Evolutionary conservation across 345 rosid species (phyloP).

Genomic region (Cardiospermum halicacabum): DNA sequence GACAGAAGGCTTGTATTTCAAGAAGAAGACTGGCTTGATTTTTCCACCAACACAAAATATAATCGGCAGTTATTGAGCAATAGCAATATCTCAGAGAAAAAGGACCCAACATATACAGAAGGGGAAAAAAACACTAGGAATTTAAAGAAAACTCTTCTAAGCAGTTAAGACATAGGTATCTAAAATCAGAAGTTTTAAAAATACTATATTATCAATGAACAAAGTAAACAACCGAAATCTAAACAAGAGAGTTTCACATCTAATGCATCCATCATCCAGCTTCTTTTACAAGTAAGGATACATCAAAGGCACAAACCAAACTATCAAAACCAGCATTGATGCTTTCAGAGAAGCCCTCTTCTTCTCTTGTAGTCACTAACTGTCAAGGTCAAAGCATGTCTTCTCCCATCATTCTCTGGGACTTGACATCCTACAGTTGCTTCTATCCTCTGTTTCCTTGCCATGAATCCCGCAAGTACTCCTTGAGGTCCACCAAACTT

Average conservation of each 20-base stretch:
- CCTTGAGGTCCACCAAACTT: constrained; percentile 83
- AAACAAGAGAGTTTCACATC: background rate
- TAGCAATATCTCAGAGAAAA: background rate
- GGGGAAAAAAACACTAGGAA: too few species aligned
- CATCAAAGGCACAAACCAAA: background rate
- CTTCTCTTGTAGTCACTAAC: constrained; percentile 98
- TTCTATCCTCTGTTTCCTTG: constrained; percentile 84
- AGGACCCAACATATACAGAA: too few species aligned
- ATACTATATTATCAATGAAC: background rate
- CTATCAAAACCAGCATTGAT: background rate
- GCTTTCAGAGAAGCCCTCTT: constrained; percentile 84
- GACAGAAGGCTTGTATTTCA: too few species aligned
- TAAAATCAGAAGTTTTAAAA: background rate
- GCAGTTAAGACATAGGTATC: background rate
- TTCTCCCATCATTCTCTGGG: constrained; percentile 78
- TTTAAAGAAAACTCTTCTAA: background rate
- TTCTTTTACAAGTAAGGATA: background rate
- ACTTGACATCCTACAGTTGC: constrained; percentile 79
- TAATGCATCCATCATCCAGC: background rate
- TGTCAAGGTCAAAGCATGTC: constrained; percentile 83
- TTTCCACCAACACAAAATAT: background rate
- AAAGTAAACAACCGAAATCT: background rate
- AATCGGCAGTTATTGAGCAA: background rate
- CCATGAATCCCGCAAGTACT: constrained; percentile 84
- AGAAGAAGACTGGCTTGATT: background rate